Base-by-base conservation (phyloP, 116 monocot genomes). In the Iris pallida region DNA sequence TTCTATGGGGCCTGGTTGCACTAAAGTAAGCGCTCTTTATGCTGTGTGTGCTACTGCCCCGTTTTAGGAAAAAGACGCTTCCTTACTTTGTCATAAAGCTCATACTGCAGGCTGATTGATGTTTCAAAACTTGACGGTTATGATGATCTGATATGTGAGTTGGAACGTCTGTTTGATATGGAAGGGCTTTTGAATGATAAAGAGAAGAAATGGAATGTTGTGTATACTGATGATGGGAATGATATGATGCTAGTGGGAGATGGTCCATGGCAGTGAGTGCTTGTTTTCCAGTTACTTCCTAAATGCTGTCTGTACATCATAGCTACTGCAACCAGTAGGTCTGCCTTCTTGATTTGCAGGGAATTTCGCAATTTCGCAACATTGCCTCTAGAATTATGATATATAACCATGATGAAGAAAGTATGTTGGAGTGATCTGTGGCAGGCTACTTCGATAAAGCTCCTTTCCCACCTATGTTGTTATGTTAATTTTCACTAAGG, bases 61-160 rank as follows among this genome's bases (percentile, higher is more conserved):
- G 17, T 16, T 64, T 47, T 64, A 64, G 64, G 47, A 7, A 44
- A 61, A 44, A 61, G 10, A 41, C 42, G 53, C 55, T 54, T 4
- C 65, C 59, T 55, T 61, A 45, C 4, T 51, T 49, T 60, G 48
- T 73, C 53, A 69, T 68, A 63, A 68, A 45, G 44, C 40, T 45
- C 43, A 17, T 47, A 47, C 20, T 79, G 62, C 79, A 75, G 81
- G 74, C 44, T 6, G 19, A 62, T 85, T 44, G 68, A 78, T 72
- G 67, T 85, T 9, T 75, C 78, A 5, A 81, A 75, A 43, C 63
- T 78, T 45, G 53, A 47, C 71, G 78, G 80, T 9, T 85, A 81
- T 61, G 71, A 57, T 70, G 78, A 64, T 46, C 16, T 63, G 44
- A 63, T 63, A 5, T 63, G 63, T 63, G 47, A 76, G 72, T 72